Percentiles rank a stretch among this genome's conserved stretches.
phyloP scores from a whole-genome alignment of 2,329 filamentous ascomycete genomes.

The Fusarium sp. region DNA sequence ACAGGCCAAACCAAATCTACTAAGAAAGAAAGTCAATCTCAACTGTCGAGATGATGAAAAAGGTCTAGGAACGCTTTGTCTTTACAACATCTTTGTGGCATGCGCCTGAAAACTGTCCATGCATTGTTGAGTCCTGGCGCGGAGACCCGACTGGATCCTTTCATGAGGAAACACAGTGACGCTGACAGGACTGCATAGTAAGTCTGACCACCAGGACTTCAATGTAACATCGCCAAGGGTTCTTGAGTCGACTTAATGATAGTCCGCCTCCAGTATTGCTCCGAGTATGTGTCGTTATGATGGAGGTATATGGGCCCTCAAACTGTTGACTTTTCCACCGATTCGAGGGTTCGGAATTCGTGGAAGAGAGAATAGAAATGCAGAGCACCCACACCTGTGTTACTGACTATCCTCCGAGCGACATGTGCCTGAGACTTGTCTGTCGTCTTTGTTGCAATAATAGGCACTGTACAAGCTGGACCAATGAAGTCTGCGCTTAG shows the following conservation, averaged over 20 bases:
- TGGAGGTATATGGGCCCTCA: constrained; percentile 3
- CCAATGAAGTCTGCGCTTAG: background rate
- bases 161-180: background rate
- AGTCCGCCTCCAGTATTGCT: background rate
- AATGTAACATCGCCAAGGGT: constrained; percentile 21
- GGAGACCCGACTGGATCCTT: constrained; percentile 6
- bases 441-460: constrained; percentile 5
- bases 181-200: background rate
- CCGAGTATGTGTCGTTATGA: background rate
- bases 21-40: constrained; percentile 23
- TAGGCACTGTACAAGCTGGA: constrained; percentile 1
- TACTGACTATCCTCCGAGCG: constrained; percentile 7
- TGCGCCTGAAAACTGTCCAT: constrained; percentile 7
- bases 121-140: background rate
- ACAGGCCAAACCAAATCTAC: constrained; percentile 31
- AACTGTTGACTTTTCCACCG: constrained; percentile 2
- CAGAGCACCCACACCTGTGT: background rate
- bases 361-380: constrained; percentile 3
- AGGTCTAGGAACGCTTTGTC: constrained; percentile 29
- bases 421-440: constrained; percentile 2
- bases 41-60: constrained; percentile 28
- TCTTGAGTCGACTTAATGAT: constrained; percentile 12
- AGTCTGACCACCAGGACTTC: constrained; percentile 22
- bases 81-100: constrained; percentile 26
- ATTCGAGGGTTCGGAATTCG: constrained; percentile 4